phyloP scores from a whole-genome alignment of 1,284 basidiomycete genomes.

The Fomitopsis schrenkii region DNA sequence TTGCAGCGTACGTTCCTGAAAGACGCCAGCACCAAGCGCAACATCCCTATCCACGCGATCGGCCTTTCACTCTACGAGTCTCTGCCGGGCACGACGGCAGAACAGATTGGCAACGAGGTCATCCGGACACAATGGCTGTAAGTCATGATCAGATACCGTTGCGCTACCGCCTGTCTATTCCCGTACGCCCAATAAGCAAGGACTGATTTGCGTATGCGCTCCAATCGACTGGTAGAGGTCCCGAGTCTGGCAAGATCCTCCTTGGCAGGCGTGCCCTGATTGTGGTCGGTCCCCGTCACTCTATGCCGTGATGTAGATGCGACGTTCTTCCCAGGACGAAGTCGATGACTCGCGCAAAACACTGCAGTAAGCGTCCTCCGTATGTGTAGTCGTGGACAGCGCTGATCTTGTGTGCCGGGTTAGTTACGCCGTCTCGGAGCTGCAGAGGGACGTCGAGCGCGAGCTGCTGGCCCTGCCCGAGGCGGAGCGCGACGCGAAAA shows the following conservation, averaged over 20 bases:
- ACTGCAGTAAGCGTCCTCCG: slow-evolving; percentile 53
- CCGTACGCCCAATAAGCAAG: slow-evolving; percentile 2
- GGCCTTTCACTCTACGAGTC: slow-evolving; percentile 91
- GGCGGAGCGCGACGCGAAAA: slow-evolving; percentile 65
- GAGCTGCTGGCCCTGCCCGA: slow-evolving; percentile 65
- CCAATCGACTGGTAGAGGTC: slow-evolving; percentile 38
- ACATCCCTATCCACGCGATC: slow-evolving; percentile 89
- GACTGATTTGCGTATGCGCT: slow-evolving; percentile 2
- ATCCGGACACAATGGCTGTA: slow-evolving; percentile 92
- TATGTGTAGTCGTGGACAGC: slow-evolving; percentile 1
- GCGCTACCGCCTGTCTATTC: not conserved
- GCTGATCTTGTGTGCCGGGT: slow-evolving; percentile 4
- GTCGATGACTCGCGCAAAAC: slow-evolving; percentile 93
- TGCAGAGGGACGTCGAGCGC: slow-evolving; percentile 80
- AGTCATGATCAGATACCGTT: slow-evolving; percentile 26
- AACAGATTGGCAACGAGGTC: slow-evolving; percentile 82
- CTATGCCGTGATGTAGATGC: slow-evolving; percentile 8
- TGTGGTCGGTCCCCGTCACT: slow-evolving; percentile 46
- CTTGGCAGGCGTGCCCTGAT: slow-evolving; percentile 80
- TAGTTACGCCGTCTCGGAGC: slow-evolving; percentile 85
- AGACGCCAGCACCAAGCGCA: slow-evolving; percentile 64
- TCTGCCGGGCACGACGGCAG: slow-evolving; percentile 68
- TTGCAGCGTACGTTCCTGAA: slow-evolving; percentile 82
- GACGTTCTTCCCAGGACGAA: slow-evolving; percentile 67
- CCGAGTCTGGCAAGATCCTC: slow-evolving; percentile 64